Evolutionary conservation across 768 basidiomycete species (phyloP).

Genomic region (Amanita muscaria): DNA sequence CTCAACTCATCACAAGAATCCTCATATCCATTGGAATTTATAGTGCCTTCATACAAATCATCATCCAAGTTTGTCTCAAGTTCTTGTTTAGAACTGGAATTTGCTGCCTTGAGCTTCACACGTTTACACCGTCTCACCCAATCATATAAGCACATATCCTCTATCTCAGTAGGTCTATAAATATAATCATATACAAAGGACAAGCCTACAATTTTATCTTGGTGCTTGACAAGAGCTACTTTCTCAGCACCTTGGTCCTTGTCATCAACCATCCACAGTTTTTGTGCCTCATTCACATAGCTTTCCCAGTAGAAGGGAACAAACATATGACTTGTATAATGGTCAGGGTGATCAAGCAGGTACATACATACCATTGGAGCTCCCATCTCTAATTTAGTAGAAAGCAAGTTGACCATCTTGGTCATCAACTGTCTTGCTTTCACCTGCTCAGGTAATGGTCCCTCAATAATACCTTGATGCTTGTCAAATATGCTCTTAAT

Average conservation of each 20-base stretch:
- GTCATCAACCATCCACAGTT: slow-evolving; percentile 9
- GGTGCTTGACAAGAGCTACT: slow-evolving; percentile 6
- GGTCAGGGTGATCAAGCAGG: slow-evolving; percentile 19
- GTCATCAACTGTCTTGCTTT: slow-evolving; percentile 14
- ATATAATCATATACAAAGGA: slow-evolving; percentile 22
- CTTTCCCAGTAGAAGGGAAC: slow-evolving; percentile 20
- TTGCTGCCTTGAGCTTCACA: too few species aligned
- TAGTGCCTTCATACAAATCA: too few species aligned
- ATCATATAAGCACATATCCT: too few species aligned
- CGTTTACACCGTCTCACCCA: too few species aligned
- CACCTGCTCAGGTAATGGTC: slow-evolving; percentile 2
- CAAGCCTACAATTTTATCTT: too few species aligned
- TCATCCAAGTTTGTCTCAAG: too few species aligned
- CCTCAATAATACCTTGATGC: slow-evolving; percentile 7
- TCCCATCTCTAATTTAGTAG: slow-evolving; percentile 22
- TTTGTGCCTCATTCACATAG: slow-evolving; percentile 16
- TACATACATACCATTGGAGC: slow-evolving; percentile 21
- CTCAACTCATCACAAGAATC: too few species aligned
- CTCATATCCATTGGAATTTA: too few species aligned
- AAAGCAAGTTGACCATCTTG: slow-evolving; percentile 21
- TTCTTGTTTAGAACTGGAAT: too few species aligned
- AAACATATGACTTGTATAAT: slow-evolving; percentile 25
- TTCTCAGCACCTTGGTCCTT: slow-evolving; percentile 7
- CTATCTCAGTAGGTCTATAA: slow-evolving; percentile 13
- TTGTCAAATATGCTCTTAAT: slow-evolving; percentile 12